Percentiles rank a stretch among this genome's conserved stretches.
phyloP scores from a whole-genome alignment of 73 alveolate genomes.

The Durusdinium trenchii region DNA sequence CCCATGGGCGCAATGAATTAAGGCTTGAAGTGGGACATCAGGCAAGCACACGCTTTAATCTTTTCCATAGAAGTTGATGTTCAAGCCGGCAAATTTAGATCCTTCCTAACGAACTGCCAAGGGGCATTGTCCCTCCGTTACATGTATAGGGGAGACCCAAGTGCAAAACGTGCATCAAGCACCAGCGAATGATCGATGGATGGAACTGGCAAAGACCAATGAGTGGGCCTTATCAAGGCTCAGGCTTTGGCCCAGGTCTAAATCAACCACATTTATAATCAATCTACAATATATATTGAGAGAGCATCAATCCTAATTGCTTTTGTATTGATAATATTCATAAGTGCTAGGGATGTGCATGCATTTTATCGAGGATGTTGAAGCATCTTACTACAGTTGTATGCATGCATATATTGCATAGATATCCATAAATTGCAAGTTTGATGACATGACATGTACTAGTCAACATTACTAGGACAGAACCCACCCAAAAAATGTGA shows the following conservation, averaged over 20 bases:
- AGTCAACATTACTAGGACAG: too few species aligned
- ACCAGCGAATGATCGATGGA: constrained; percentile 6
- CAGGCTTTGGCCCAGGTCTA: too few species aligned
- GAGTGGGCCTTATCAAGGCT: constrained; percentile 12
- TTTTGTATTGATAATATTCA: not conserved
- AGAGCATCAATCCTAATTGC: not conserved
- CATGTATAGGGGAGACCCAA: not conserved
- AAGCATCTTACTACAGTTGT: too few species aligned
- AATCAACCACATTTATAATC: not conserved
- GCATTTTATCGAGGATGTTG: too few species aligned
- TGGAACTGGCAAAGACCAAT: constrained; percentile 4
- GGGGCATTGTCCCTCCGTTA: not conserved
- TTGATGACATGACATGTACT: too few species aligned
- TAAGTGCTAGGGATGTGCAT: too few species aligned
- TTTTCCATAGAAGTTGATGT: not conserved
- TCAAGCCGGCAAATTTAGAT: not conserved
- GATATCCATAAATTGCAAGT: too few species aligned
- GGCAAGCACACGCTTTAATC: not conserved
- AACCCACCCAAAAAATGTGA: too few species aligned
- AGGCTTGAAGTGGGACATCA: not conserved
- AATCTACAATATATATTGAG: not conserved
- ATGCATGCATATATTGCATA: too few species aligned
- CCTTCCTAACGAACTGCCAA: not conserved
- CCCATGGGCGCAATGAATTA: not conserved
- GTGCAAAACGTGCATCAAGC: constrained; percentile 6